Base-by-base conservation (phyloP, 1,139 yeast species). In the Candida tetrigidarum region DNA sequence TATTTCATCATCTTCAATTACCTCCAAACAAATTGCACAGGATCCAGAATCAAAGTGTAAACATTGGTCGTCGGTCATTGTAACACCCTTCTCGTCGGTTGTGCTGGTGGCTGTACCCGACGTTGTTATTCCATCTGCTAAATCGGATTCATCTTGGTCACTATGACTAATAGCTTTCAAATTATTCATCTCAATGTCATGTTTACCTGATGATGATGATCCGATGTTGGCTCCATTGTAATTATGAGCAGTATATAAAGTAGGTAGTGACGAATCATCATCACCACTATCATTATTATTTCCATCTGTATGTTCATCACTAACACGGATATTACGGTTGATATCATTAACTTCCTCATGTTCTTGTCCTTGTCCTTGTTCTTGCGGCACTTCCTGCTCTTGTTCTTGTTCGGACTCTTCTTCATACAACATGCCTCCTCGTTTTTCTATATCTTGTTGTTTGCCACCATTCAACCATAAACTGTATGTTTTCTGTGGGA, bases 21-120 rank as follows among this genome's bases (percentile, higher is more conserved):
- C 59, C 43, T 87, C 96, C 43, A 87, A 74, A 64, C 96, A 88
- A 52, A 88, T 85, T 15, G 93, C 92, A 70, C 96, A 88, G 3
- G 80, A 66, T n/a, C 90, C 93, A 1, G 89, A 83, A 28, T 83
- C 79, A 54, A 71, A 83, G 58, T 80, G 87, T 39, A 76, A 64
- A 33, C 69, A 78, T 29, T 56, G 58, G 11, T 19, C 8, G 12
- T 36, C 37, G 18, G 15, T 25, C 27, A 11, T 15, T 8, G 12
- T 14, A 5, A 18, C 20, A 10, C 26, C 35, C 14, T 19, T 33
- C 18, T 32, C 36, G 22, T 32, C 9, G 20, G 33, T 14, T 14
- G 12, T 32, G 8, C 22, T 32, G 3, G 36, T 32, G 15, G 3
- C 18, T 19, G 36, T n/a, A 11, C n/a, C n/a, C n/a, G 23, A 28